A percentile compares a stretch with the other conserved stretches of the same genome.
These are phyloP conservation scores for Monoraphidium neglectum DNA, from an alignment of 139 green algal species.

Conservation along the genomic window DNA sequence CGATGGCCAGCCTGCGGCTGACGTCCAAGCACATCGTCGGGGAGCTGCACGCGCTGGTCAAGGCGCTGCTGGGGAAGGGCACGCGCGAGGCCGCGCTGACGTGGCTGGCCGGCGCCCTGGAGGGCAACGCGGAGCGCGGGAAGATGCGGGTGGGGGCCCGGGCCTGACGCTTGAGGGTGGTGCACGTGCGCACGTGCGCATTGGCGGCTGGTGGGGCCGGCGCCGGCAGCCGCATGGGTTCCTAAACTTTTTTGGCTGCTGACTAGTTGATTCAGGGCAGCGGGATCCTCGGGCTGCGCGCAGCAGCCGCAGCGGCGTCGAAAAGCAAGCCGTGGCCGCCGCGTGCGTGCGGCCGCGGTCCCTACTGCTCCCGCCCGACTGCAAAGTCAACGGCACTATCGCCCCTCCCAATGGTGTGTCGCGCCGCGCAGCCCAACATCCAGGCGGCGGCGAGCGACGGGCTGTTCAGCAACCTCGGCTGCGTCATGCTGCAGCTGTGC, in stretches of 20 bases:
- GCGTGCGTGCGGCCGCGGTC: no score
- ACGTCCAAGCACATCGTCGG: slow-evolving; percentile 42
- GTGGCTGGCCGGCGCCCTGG: slow-evolving; percentile 77
- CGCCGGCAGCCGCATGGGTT: no score
- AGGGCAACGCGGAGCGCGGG: slow-evolving; percentile 77
- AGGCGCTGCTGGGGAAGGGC: slow-evolving; percentile 70
- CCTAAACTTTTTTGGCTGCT: no score
- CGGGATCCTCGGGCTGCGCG: no score
- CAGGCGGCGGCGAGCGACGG: slow-evolving; percentile 60
- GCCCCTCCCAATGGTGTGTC: no score
- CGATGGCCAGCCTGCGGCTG: slow-evolving; percentile 59
- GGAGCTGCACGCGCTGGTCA: slow-evolving; percentile 61
- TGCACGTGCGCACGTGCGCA: not conserved
- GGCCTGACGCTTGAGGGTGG: not conserved
- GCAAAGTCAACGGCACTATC: no score
- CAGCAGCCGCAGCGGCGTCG: no score
- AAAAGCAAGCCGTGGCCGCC: no score
- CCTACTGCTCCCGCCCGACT: no score
- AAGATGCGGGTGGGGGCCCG: slow-evolving; percentile 78
- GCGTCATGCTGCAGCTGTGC: slow-evolving; percentile 80
- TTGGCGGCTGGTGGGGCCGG: no score
- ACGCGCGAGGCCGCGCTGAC: slow-evolving; percentile 69
- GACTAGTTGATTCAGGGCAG: no score
- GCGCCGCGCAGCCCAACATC: slow-evolving; percentile 42
- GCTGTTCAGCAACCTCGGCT: slow-evolving; percentile 85